These are phyloP conservation scores for Taphrina wiesneri DNA, from an alignment of 1,139 yeast genomes.

Conservation along the genomic window DNA sequence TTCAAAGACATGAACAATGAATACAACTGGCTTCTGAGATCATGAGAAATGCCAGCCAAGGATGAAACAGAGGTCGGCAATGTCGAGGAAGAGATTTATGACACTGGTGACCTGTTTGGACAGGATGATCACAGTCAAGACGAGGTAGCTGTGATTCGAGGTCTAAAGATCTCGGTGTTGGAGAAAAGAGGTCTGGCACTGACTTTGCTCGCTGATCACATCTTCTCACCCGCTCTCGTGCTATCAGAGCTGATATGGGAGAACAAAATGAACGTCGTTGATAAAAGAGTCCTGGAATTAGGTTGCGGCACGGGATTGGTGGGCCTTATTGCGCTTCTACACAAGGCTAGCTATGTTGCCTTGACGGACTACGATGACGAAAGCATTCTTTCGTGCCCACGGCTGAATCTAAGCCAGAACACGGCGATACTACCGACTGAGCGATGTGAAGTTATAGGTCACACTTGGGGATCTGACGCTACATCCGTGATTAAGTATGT, in stretches of 20 bases:
- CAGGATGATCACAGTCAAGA: neutral
- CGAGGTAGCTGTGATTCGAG: neutral
- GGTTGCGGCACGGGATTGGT: slow-evolving; percentile 24
- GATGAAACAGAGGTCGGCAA: neutral
- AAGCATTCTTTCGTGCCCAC: slow-evolving; percentile 14
- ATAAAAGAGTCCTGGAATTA: slow-evolving; percentile 1
- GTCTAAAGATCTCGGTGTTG: slow-evolving; percentile 16
- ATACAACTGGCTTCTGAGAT: too few relatives aligned
- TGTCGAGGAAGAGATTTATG: neutral
- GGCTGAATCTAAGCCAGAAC: slow-evolving; percentile 7
- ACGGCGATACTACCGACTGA: neutral
- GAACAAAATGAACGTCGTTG: neutral
- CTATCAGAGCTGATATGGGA: slow-evolving; percentile 5
- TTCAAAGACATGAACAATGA: neutral
- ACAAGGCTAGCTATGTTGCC: neutral
- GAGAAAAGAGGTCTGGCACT: slow-evolving; percentile 13
- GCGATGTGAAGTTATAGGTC: neutral
- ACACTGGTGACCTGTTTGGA: slow-evolving; percentile 12
- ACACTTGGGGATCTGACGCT: slow-evolving; percentile 16
- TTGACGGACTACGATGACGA: slow-evolving; percentile 19
- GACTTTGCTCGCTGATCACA: slow-evolving; percentile 9
- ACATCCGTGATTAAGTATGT: neutral
- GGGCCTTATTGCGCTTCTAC: slow-evolving; percentile 6
- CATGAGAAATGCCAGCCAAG: neutral
- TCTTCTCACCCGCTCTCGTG: slow-evolving; percentile 19